A percentile compares a stretch with the other conserved stretches of the same genome.
These are phyloP conservation scores for Wickerhamiella spandovensis DNA, from an alignment of 805 yeast genomes.

Conservation along the genomic window DNA sequence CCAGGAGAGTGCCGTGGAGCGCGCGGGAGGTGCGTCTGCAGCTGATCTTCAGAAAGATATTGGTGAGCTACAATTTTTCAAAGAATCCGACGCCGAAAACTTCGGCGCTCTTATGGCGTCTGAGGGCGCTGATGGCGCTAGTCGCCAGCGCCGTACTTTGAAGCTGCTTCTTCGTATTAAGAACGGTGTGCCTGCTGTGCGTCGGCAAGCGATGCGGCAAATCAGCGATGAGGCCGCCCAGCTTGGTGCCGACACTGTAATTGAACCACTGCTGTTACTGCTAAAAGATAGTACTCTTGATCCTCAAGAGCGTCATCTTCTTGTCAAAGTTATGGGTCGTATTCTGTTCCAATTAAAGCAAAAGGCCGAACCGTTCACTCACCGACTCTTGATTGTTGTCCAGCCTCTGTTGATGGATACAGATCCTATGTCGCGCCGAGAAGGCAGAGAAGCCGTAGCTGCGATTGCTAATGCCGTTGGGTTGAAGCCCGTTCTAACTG, in stretches of 20 bases:
- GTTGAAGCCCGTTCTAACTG: constrained; percentile 60
- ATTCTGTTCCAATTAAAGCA: constrained; percentile 54
- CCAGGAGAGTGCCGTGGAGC: constrained; percentile 27
- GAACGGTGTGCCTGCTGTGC: constrained; percentile 56
- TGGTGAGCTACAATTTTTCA: constrained; percentile 52
- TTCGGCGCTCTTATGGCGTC: constrained; percentile 44
- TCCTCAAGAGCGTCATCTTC: constrained; percentile 70
- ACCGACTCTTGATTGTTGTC: constrained; percentile 55
- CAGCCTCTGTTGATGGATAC: constrained; percentile 74
- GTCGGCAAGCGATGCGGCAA: constrained; percentile 58
- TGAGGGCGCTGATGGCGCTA: constrained; percentile 17
- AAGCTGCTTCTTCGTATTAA: constrained; percentile 50
- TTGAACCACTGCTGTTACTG: constrained; percentile 62
- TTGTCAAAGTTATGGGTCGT: constrained; percentile 65
- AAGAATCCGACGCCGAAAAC: constrained; percentile 54
- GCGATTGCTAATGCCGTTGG: constrained; percentile 74
- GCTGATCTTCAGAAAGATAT: constrained; percentile 51
- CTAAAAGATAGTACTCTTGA: constrained; percentile 58
- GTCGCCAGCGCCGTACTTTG: constrained; percentile 12
- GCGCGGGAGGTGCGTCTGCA: constrained; percentile 11
- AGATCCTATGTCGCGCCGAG: constrained; percentile 57
- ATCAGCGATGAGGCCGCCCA: constrained; percentile 48
- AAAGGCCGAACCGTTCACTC: constrained; percentile 56
- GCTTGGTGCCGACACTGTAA: constrained; percentile 58
- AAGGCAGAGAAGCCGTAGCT: constrained; percentile 68